phyloP scores from a whole-genome alignment of 2,329 filamentous ascomycete species.

The Ceratocystis harringtonii region DNA sequence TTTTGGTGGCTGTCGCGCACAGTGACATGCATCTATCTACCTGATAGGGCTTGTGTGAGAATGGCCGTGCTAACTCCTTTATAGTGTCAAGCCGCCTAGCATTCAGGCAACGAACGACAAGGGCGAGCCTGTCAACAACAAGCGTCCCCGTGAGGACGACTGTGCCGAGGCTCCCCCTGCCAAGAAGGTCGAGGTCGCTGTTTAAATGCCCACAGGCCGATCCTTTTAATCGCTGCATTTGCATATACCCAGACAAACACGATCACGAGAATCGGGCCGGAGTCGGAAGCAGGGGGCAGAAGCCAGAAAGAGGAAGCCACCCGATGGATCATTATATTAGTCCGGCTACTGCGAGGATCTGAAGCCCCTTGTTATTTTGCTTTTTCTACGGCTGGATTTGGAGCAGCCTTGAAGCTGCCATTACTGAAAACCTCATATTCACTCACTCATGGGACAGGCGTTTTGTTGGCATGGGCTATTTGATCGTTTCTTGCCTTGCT shows the following conservation, averaged over 20 bases:
- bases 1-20: background rate
- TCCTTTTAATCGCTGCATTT: background rate
- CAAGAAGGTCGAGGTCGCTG: conserved; percentile 45
- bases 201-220: conserved; percentile 14
- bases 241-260: background rate
- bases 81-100: conserved; percentile 27
- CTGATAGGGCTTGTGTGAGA: background rate
- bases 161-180: conserved; percentile 30
- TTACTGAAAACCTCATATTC: conserved; percentile 8
- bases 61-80: conserved; percentile 8
- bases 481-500: conserved; percentile 1
- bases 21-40: conserved; percentile 18
- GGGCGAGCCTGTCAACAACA: conserved; percentile 30
- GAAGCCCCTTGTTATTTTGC: background rate
- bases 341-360: background rate
- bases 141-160: conserved; percentile 42
- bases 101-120: conserved; percentile 33
- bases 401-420: conserved; percentile 3
- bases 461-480: conserved; percentile 8
- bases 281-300: background rate
- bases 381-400: conserved; percentile 4
- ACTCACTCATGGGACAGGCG: conserved; percentile 15
- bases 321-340: background rate
- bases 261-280: background rate
- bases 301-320: background rate